Evolutionary conservation across 2,329 filamentous ascomycete genomes (phyloP).

Genomic region (Monosporascus sp.): DNA sequence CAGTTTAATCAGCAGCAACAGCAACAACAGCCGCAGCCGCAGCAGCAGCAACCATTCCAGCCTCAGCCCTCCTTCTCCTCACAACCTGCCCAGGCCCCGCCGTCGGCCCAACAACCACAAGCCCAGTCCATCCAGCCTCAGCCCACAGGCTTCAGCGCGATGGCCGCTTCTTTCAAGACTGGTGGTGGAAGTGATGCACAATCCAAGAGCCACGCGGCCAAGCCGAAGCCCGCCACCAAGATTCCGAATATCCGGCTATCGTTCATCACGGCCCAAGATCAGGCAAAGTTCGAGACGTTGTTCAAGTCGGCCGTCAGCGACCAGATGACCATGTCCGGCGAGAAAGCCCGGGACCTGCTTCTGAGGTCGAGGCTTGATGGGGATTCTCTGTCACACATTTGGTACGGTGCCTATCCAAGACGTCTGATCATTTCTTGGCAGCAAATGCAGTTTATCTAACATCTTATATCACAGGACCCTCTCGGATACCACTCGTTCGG

Average conservation of each 20-base stretch:
- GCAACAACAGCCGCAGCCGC: slow-evolving; percentile 37
- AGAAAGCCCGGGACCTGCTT: slow-evolving; percentile 86
- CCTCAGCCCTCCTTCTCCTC: slow-evolving; percentile 41
- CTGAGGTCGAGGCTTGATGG: slow-evolving; percentile 84
- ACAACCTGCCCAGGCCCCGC: slow-evolving; percentile 45
- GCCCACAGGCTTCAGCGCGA: slow-evolving; percentile 59
- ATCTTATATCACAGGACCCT: slow-evolving; percentile 58
- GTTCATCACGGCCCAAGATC: slow-evolving; percentile 92
- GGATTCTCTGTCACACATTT: slow-evolving; percentile 85
- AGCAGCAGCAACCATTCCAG: slow-evolving; percentile 37
- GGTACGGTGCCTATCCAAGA: slow-evolving; percentile 46
- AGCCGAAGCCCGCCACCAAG: slow-evolving; percentile 55
- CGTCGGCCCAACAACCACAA: slow-evolving; percentile 42
- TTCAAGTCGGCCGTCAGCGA: slow-evolving; percentile 94
- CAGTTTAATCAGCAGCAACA: slow-evolving; percentile 52
- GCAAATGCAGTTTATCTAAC: slow-evolving; percentile 15
- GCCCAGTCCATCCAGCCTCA: slow-evolving; percentile 61
- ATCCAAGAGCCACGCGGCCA: slow-evolving; percentile 39
- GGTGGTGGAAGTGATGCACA: slow-evolving; percentile 36
- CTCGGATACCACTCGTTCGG: slow-evolving; percentile 92
- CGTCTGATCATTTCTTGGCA: background rate
- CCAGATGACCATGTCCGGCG: slow-evolving; percentile 81
- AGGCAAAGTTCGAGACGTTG: slow-evolving; percentile 93
- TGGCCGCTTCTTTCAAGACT: slow-evolving; percentile 62
- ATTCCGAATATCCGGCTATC: slow-evolving; percentile 93